Evolutionary conservation across 495 filamentous ascomycete species (phyloP).

Genomic region (Penicillium canariense): DNA sequence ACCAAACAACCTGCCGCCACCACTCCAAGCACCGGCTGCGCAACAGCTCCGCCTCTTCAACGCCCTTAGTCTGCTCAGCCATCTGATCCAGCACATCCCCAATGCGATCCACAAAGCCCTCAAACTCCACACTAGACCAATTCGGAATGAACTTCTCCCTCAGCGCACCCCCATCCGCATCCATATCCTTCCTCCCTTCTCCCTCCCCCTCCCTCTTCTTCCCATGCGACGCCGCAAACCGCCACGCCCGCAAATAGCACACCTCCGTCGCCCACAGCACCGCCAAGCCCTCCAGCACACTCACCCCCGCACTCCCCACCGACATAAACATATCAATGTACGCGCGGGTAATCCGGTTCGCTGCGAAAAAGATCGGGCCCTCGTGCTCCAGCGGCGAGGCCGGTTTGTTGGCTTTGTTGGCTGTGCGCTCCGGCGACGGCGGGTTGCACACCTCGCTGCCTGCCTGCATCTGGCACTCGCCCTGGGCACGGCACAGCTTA

Average conservation of each 20-base stretch:
- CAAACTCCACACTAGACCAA: conserved; percentile 61
- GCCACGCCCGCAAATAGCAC: conserved; percentile 59
- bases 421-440: background rate
- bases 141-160: conserved; percentile 63
- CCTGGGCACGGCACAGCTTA: conserved; percentile 17
- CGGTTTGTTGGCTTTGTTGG: conserved; percentile 11
- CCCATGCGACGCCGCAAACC: conserved; percentile 47
- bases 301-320: conserved; percentile 43
- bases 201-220: conserved; percentile 9
- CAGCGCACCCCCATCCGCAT: conserved; percentile 61
- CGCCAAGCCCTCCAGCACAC: conserved; percentile 62
- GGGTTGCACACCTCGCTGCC: conserved; percentile 15
- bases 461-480: conserved; percentile 26
- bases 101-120: conserved; percentile 50
- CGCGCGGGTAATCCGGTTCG: conserved; percentile 45
- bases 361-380: conserved; percentile 24
- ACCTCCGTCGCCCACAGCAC: conserved; percentile 75
- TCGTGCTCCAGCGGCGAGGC: conserved; percentile 2
- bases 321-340: conserved; percentile 56
- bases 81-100: conserved; percentile 45
- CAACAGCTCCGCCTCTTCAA: conserved; percentile 33
- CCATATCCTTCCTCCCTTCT: conserved; percentile 16
- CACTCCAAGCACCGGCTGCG: conserved; percentile 39
- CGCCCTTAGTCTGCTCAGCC: conserved; percentile 38
- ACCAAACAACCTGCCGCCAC: conserved; percentile 53